These are phyloP conservation scores for Rhizoctonia solani DNA, from an alignment of 1,284 basidiomycete genomes.

Conservation along the genomic window DNA sequence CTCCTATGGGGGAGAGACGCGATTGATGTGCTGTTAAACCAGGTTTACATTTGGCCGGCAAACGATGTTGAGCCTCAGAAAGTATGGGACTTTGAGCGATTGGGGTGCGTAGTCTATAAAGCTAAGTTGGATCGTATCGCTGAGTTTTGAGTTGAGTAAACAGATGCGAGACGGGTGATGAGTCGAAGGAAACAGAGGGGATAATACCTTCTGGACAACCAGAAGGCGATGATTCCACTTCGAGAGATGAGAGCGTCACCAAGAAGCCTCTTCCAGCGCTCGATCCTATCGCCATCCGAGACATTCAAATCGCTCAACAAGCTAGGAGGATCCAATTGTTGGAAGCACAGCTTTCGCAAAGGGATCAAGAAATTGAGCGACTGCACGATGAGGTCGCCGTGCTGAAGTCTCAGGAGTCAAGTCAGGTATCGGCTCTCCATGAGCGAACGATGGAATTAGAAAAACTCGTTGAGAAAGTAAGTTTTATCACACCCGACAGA, in stretches of 20 bases:
- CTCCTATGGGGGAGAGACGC: neutral
- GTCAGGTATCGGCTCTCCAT: no score
- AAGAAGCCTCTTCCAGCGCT: neutral
- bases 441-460: no score
- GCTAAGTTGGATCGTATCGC: no score
- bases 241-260: neutral
- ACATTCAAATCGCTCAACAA: neutral
- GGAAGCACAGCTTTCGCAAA: no score
- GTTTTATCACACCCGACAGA: no score
- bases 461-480: no score
- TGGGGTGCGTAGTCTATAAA: neutral
- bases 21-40: neutral
- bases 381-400: no score
- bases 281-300: neutral
- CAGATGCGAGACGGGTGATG: no score
- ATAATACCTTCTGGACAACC: no score
- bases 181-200: no score
- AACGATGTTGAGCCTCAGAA: neutral
- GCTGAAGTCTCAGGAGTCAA: no score
- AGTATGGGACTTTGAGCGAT: conserved; percentile 3
- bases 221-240: neutral
- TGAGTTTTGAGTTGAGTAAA: no score
- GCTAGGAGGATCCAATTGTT: neutral
- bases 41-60: neutral
- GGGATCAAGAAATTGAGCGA: neutral